Conservation (phyloP, 2,329 filamentous ascomycete genomes). For the Westerdykella sp. region DNA sequence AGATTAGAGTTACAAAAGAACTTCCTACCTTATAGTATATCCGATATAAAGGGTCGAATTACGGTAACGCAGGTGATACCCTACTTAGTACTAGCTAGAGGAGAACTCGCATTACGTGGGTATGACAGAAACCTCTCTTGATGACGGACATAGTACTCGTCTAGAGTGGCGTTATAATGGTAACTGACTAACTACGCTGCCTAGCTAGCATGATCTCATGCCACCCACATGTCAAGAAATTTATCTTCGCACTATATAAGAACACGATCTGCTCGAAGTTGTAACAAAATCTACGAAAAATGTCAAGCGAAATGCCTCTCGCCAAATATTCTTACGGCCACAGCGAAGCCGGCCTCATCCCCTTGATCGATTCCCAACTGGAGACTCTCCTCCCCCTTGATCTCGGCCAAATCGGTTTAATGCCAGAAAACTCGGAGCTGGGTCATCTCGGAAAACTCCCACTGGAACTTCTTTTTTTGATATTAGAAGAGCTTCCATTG, state of each 20-base stretch:
- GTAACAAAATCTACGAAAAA: slow-evolving; percentile 1
- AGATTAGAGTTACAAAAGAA: too few species aligned
- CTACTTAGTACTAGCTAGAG: too few species aligned
- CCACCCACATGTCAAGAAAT: too few species aligned
- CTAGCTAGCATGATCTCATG: too few species aligned
- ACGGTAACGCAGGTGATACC: too few species aligned
- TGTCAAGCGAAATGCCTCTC: slow-evolving; percentile 3
- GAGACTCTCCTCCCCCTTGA: slow-evolving; percentile 3
- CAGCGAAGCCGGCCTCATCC: slow-evolving; percentile 2
- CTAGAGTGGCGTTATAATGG: too few species aligned
- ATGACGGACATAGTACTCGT: too few species aligned
- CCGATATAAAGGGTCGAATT: too few species aligned
- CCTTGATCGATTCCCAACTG: slow-evolving; percentile 4
- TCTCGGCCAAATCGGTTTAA: slow-evolving; percentile 2
- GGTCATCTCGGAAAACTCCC: slow-evolving; percentile 5
- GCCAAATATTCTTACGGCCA: slow-evolving; percentile 3
- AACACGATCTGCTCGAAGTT: background rate
- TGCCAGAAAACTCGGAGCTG: slow-evolving; percentile 1
- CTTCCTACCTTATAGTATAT: too few species aligned
- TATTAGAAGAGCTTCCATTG: slow-evolving; percentile 5
- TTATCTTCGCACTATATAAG: slow-evolving; percentile 3
- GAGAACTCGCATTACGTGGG: too few species aligned
- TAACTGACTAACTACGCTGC: too few species aligned
- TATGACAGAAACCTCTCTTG: too few species aligned
- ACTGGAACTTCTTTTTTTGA: slow-evolving; percentile 4